A percentile compares a stretch with the other conserved stretches of the same genome.
Conservation (phyloP, 306 rosid species). For the Vigna angularis region DNA sequence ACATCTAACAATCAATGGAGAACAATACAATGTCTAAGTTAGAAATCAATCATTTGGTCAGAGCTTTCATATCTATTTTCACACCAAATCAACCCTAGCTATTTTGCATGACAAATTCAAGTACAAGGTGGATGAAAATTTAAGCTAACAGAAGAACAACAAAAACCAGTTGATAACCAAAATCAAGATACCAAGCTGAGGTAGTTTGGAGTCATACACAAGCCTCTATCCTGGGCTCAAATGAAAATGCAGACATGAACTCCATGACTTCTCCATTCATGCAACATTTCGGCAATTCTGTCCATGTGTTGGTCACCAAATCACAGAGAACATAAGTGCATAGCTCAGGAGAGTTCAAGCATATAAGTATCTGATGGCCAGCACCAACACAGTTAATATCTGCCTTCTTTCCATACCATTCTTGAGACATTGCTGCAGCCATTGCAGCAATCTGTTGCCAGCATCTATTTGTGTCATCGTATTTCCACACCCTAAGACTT, state of each 20-base stretch:
- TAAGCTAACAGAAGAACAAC: slow-evolving; percentile 18
- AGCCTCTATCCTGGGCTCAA: slow-evolving; percentile 95
- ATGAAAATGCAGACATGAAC: slow-evolving; percentile 90
- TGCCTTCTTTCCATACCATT: slow-evolving; percentile 89
- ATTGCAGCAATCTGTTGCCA: slow-evolving; percentile 88
- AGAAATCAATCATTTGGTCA: slow-evolving; percentile 49
- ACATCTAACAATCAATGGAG: slow-evolving; percentile 37
- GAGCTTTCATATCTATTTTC: slow-evolving; percentile 41
- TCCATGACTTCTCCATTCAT: slow-evolving; percentile 71
- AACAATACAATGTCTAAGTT: slow-evolving; percentile 41
- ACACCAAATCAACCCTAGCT: slow-evolving; percentile 48
- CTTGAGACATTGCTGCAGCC: slow-evolving; percentile 90
- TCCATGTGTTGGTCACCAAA: slow-evolving; percentile 70
- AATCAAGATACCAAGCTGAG: not conserved
- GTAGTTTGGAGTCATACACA: slow-evolving; percentile 51
- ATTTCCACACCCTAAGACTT: slow-evolving; percentile 85
- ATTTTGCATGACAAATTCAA: slow-evolving; percentile 47
- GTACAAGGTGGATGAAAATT: slow-evolving; percentile 34
- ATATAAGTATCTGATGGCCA: slow-evolving; percentile 68
- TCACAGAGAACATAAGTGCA: slow-evolving; percentile 70
- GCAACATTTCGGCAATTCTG: slow-evolving; percentile 73
- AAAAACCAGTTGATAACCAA: slow-evolving; percentile 21
- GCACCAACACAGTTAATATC: slow-evolving; percentile 94
- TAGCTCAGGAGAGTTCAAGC: slow-evolving; percentile 73
- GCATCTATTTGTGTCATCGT: slow-evolving; percentile 56